Conservation (phyloP, 2,329 filamentous ascomycete species). For the Clonostachys rhizophaga region DNA sequence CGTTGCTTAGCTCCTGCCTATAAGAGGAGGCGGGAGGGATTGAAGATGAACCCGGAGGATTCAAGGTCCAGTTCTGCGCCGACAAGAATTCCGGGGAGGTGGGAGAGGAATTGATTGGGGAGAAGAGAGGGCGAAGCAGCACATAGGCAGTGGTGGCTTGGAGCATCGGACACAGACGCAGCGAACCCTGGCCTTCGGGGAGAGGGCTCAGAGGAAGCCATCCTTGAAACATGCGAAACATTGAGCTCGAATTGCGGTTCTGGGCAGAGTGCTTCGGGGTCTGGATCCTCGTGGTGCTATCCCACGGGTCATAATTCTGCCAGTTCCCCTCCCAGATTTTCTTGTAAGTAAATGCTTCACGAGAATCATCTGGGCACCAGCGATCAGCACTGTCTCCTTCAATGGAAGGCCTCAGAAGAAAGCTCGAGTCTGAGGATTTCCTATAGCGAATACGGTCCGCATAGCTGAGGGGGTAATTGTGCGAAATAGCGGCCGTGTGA, state of each 20-base stretch:
- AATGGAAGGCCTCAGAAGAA: constrained; percentile 44
- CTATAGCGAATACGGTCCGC: constrained; percentile 64
- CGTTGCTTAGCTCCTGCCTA: constrained; percentile 60
- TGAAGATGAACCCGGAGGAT: constrained; percentile 24
- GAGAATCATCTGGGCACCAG: constrained; percentile 68
- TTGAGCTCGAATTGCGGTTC: constrained; percentile 65
- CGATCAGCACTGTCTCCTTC: constrained; percentile 72
- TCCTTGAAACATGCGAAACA: constrained; percentile 76
- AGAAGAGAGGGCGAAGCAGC: constrained; percentile 72
- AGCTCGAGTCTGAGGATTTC: constrained; percentile 49
- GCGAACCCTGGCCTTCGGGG: constrained; percentile 60
- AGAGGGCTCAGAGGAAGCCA: constrained; percentile 65
- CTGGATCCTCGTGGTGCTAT: constrained; percentile 58
- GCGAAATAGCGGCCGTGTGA: neutral
- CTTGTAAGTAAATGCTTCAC: constrained; percentile 63
- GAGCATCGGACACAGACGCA: constrained; percentile 69
- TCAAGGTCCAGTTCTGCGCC: constrained; percentile 49
- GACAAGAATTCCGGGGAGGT: constrained; percentile 25
- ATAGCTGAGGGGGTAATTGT: constrained; percentile 35
- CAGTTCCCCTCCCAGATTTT: constrained; percentile 70
- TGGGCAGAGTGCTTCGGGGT: constrained; percentile 67
- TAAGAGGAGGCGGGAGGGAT: constrained; percentile 67
- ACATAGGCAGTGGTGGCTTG: constrained; percentile 69
- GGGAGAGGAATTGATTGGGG: constrained; percentile 17
- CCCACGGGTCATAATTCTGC: constrained; percentile 75